Evolutionary conservation across 2,329 filamentous ascomycete species (phyloP).

Genomic region (Byssoonygena ceratinophila): DNA sequence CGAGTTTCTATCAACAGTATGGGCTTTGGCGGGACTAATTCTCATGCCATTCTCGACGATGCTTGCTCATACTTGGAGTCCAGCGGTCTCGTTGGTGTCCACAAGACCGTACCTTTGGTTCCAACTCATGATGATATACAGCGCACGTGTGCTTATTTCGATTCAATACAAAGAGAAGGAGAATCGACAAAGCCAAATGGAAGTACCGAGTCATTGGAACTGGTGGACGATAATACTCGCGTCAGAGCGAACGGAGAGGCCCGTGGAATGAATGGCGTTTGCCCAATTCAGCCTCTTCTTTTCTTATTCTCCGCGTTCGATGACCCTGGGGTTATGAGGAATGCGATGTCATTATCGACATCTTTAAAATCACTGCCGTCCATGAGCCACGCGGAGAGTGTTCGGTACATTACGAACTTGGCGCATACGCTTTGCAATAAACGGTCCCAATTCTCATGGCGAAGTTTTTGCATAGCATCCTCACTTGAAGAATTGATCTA

Average conservation of each 20-base stretch:
- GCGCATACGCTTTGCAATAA: slow-evolving; percentile 8
- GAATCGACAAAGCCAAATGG: too few species aligned
- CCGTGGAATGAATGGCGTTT: neutral
- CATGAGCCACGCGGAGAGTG: neutral
- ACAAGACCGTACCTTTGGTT: slow-evolving; percentile 4
- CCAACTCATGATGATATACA: slow-evolving; percentile 1
- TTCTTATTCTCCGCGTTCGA: slow-evolving; percentile 16
- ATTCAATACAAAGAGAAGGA: neutral
- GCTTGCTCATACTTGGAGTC: slow-evolving; percentile 10
- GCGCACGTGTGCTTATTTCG: neutral
- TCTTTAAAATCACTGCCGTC: neutral
- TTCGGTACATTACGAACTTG: slow-evolving; percentile 2
- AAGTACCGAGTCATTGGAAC: too few species aligned
- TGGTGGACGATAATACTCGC: too few species aligned
- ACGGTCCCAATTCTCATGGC: neutral
- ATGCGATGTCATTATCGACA: slow-evolving; percentile 20
- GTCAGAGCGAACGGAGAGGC: neutral
- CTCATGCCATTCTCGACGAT: slow-evolving; percentile 21
- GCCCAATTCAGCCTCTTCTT: neutral
- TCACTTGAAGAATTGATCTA: neutral
- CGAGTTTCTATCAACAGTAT: slow-evolving; percentile 27
- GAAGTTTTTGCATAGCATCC: slow-evolving; percentile 5
- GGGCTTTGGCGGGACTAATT: slow-evolving; percentile 26
- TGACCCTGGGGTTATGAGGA: slow-evolving; percentile 28
- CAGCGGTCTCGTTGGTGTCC: slow-evolving; percentile 7